Conservation (phyloP, 2,329 filamentous ascomycete genomes). For the Fusarium sp. region DNA sequence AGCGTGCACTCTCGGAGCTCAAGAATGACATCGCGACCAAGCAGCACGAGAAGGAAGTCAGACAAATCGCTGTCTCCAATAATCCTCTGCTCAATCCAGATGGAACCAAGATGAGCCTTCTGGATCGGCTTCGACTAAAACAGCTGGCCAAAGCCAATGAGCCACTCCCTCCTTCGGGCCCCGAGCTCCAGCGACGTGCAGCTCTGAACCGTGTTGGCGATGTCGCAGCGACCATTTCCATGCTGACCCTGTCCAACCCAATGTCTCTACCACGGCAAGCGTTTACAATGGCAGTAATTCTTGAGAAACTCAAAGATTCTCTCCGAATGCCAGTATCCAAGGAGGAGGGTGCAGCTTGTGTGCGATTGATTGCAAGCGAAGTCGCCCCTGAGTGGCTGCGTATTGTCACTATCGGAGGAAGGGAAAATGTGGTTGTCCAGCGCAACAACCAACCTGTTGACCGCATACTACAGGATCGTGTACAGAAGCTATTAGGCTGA, state of each 20-base stretch:
- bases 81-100: conserved; percentile 56
- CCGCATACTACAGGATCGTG: conserved; percentile 54
- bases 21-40: conserved; percentile 70
- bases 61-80: conserved; percentile 50
- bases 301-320: conserved; percentile 76
- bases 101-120: conserved; percentile 71
- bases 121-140: conserved; percentile 82
- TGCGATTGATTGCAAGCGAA: conserved; percentile 65
- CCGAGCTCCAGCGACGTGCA: conserved; percentile 70
- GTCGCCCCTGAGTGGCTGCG: conserved; percentile 69
- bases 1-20: conserved; percentile 75
- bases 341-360: conserved; percentile 64
- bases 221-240: conserved; percentile 74
- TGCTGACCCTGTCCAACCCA: conserved; percentile 69
- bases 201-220: conserved; percentile 77
- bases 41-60: conserved; percentile 60
- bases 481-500: conserved; percentile 52
- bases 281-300: conserved; percentile 72
- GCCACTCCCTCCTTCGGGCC: conserved; percentile 66
- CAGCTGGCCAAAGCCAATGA: conserved; percentile 69
- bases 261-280: conserved; percentile 67
- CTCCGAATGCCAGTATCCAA: conserved; percentile 66
- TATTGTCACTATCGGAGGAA: conserved; percentile 63
- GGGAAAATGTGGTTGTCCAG: conserved; percentile 70
- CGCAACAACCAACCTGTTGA: conserved; percentile 57